phyloP scores from a whole-genome alignment of 805 yeast genomes.

The Monosporozyma siamensis region DNA sequence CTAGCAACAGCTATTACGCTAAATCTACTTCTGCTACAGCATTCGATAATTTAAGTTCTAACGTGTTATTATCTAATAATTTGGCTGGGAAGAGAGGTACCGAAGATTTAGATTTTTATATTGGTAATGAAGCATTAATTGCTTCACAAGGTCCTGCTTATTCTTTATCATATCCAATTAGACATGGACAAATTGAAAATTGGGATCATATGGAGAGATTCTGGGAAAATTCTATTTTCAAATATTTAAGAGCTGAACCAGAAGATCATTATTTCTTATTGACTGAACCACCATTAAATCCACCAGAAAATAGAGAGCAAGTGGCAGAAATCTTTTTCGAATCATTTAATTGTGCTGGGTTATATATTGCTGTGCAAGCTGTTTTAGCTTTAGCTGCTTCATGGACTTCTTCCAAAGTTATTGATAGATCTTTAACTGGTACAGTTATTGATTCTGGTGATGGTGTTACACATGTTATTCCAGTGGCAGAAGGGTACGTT shows the following conservation, averaged over 20 bases:
- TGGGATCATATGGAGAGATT: conserved; percentile 99
- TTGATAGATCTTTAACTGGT: conserved; percentile 92
- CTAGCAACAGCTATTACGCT: conserved; percentile 24
- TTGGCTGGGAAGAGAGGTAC: conserved; percentile 73
- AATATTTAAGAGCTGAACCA: conserved; percentile 94
- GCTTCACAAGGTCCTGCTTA: conserved; percentile 91
- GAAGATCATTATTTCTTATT: conserved; percentile 93
- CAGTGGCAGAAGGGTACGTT: conserved; percentile 98
- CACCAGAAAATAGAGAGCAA: conserved; percentile 99
- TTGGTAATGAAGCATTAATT: conserved; percentile 88
- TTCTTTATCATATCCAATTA: conserved; percentile 81
- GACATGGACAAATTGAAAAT: conserved; percentile 96
- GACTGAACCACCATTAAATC: conserved; percentile 97
- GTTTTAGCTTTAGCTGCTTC: conserved; percentile 97
- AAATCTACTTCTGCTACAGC: conserved; percentile 32
- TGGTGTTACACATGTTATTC: conserved; percentile 98
- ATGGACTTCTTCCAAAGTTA: conserved; percentile 95
- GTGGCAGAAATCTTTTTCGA: conserved; percentile 99
- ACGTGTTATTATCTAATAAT: conserved; percentile 29
- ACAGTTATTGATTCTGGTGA: conserved; percentile 98
- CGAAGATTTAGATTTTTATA: conserved; percentile 87
- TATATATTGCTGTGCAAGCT: conserved; percentile 98
- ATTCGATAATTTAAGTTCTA: conserved; percentile 21
- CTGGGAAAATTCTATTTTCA: conserved; percentile 96
- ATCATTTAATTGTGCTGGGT: conserved; percentile 96